Evolutionary conservation across 2,329 filamentous ascomycete genomes (phyloP).

Genomic region (Knufia fluminis): DNA sequence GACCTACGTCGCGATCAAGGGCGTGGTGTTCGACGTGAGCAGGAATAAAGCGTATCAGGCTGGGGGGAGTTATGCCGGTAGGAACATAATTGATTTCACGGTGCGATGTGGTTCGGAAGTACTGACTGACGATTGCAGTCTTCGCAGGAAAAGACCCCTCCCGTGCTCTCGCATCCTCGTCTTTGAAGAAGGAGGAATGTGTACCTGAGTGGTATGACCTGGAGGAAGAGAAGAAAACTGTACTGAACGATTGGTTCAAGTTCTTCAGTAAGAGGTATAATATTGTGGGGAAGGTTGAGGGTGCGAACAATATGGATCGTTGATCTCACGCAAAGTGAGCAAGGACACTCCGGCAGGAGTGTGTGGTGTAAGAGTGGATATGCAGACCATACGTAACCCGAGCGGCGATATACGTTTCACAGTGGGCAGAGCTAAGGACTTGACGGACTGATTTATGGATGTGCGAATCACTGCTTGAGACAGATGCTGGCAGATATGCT

Average conservation of each 20-base stretch:
- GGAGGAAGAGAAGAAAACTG: conserved; percentile 72
- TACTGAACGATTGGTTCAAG: conserved; percentile 83
- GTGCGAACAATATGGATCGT: conserved; percentile 16
- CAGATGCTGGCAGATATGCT: no score
- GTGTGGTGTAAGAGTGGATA: conserved; percentile 1
- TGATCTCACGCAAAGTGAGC: no score
- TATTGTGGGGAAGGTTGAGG: conserved; percentile 43
- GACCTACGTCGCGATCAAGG: conserved; percentile 61
- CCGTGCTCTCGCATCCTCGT: conserved; percentile 78
- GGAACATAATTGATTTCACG: no score
- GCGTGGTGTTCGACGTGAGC: conserved; percentile 87
- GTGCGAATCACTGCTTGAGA: no score
- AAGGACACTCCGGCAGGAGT: no score
- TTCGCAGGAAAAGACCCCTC: conserved; percentile 95
- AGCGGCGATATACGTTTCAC: no score
- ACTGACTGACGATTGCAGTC: no score
- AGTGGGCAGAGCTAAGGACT: no score
- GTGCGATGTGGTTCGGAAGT: no score
- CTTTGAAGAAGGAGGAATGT: conserved; percentile 76
- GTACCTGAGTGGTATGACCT: conserved; percentile 74
- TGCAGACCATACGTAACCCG: no score
- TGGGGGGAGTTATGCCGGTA: conserved; percentile 78
- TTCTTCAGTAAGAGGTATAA: conserved; percentile 98
- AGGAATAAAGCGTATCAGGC: conserved; percentile 80
- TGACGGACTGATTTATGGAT: no score